These are phyloP conservation scores for Globisporangium spiculum DNA, from an alignment of 352 stramenopile species.

Conservation along the genomic window DNA sequence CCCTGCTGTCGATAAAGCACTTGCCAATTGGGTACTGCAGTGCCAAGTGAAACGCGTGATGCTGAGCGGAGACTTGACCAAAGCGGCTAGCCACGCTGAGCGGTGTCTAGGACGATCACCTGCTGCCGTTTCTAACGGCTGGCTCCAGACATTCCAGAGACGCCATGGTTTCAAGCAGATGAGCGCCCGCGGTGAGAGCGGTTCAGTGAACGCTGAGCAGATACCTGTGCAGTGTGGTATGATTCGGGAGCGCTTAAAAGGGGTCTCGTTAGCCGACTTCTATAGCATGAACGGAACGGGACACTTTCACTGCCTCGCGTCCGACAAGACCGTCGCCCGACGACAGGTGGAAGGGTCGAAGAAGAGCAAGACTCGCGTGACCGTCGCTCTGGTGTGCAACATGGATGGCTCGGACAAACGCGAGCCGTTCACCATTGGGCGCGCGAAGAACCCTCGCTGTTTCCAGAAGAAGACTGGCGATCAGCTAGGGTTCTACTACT, in stretches of 20 bases:
- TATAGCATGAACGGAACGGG: neutral
- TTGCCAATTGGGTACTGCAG: neutral
- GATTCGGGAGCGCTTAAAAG: neutral
- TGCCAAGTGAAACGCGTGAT: neutral
- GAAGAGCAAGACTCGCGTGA: neutral
- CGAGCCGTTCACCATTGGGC: neutral
- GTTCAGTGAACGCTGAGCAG: neutral
- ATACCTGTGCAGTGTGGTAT: neutral
- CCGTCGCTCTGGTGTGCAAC: neutral
- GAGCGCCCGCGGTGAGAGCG: neutral
- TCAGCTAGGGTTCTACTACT: neutral
- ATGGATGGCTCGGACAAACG: neutral
- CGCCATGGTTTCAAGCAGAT: neutral
- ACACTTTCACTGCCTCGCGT: neutral
- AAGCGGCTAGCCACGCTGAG: neutral
- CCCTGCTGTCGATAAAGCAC: neutral
- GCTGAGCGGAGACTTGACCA: neutral
- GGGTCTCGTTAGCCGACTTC: neutral
- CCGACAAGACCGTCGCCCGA: neutral
- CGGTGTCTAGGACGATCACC: neutral
- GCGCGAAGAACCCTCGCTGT: neutral
- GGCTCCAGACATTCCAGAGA: neutral
- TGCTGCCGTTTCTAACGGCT: neutral
- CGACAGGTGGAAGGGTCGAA: neutral
- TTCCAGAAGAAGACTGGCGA: neutral